Conservation (phyloP, 192 early-diverging fungal species). For the Entomortierella beljakovae region DNA sequence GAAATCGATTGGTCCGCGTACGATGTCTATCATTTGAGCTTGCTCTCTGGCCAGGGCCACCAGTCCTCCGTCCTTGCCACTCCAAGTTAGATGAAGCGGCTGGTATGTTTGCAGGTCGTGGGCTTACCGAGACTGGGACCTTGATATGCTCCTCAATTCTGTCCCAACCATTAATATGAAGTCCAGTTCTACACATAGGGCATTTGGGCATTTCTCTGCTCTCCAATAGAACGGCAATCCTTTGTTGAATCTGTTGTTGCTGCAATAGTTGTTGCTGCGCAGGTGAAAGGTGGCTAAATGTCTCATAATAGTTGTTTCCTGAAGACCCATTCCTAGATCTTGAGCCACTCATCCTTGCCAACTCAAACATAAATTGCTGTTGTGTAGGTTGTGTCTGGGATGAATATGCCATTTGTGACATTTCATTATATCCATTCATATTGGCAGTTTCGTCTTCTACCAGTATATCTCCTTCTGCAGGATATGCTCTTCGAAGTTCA, state of each 20-base stretch:
- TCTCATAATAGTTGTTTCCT: conserved; percentile 14
- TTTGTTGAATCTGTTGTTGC: conserved; percentile 38
- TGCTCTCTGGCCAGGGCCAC: conserved; percentile 11
- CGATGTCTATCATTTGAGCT: conserved; percentile 41
- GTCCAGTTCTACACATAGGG: conserved; percentile 46
- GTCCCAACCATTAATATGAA: conserved; percentile 50
- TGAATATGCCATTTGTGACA: background rate
- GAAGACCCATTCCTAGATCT: conserved; percentile 6
- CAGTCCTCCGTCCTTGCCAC: conserved; percentile 8
- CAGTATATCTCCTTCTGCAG: conserved; percentile 24
- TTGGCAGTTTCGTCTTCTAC: background rate
- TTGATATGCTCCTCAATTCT: conserved; percentile 49
- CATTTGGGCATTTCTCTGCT: conserved; percentile 48
- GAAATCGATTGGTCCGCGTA: conserved; percentile 14
- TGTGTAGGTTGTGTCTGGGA: conserved; percentile 10
- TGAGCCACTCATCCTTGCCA: conserved; percentile 43
- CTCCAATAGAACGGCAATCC: conserved; percentile 36
- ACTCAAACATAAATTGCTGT: conserved; percentile 41
- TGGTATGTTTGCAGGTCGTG: conserved; percentile 8
- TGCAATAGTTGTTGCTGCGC: conserved; percentile 26
- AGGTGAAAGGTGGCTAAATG: conserved; percentile 14
- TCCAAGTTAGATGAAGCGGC: conserved; percentile 13
- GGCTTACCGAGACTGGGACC: conserved; percentile 24
- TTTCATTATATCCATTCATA: background rate
- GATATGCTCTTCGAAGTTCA: conserved; percentile 41